Evolutionary conservation across 192 early-diverging fungal genomes (phyloP).

Genomic region (Fimicolochytrium jonesii): DNA sequence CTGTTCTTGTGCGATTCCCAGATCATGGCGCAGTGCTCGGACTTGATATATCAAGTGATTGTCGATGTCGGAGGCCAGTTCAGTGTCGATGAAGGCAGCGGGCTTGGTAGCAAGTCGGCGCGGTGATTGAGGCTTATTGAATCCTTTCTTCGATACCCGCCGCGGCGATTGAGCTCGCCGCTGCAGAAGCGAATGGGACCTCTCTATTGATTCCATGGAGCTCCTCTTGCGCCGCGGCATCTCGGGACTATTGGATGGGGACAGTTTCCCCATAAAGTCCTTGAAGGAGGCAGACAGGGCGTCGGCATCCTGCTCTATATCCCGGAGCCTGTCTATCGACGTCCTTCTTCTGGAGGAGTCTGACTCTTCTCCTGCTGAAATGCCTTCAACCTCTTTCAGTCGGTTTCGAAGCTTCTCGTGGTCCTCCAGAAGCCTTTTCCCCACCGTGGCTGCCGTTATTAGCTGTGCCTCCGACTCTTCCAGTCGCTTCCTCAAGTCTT

Average conservation of each 20-base stretch:
- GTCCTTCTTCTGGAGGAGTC: neutral
- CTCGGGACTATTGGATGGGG: slow-evolving; percentile 7
- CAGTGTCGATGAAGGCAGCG: slow-evolving; percentile 19
- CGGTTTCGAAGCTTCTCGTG: slow-evolving; percentile 11
- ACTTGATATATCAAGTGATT: slow-evolving; percentile 22
- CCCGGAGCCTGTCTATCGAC: neutral
- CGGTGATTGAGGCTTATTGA: slow-evolving; percentile 7
- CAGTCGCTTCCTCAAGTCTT: slow-evolving; percentile 3
- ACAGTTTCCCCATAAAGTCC: slow-evolving; percentile 4
- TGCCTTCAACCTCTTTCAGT: neutral
- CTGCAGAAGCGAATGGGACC: neutral
- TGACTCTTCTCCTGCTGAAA: neutral
- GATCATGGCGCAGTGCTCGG: slow-evolving; percentile 21
- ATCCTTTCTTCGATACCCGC: neutral
- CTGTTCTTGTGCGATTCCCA: slow-evolving; percentile 14
- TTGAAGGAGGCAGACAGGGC: slow-evolving; percentile 4
- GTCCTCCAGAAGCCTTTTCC: slow-evolving; percentile 29
- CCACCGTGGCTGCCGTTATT: slow-evolving; percentile 26
- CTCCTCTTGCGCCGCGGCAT: neutral
- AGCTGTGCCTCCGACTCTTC: slow-evolving; percentile 5
- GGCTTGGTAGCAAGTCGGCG: no score
- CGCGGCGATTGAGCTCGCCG: neutral
- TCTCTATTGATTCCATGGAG: neutral
- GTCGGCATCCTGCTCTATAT: neutral
- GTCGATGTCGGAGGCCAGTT: slow-evolving; percentile 30